These are phyloP conservation scores for Blastocystis sp. DNA, from an alignment of 352 stramenopile species.

Conservation along the genomic window DNA sequence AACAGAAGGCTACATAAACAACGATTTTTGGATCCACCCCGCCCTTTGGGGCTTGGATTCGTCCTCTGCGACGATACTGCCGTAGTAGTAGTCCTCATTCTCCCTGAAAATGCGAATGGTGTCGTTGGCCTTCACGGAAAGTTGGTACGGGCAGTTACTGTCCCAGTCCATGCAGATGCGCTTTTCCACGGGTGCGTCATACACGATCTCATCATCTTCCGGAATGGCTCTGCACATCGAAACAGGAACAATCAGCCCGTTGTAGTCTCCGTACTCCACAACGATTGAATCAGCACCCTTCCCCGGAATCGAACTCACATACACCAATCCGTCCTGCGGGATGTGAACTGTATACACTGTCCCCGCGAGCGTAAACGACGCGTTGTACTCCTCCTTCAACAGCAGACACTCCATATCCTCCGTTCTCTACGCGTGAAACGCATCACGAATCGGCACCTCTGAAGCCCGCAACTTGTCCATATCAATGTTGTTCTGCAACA, in stretches of 20 bases:
- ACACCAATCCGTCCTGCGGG: too few species aligned
- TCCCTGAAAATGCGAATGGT: neutral
- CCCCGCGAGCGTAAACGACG: neutral
- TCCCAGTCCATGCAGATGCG: conserved; percentile 13
- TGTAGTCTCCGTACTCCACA: conserved; percentile 22
- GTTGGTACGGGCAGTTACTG: conserved; percentile 54
- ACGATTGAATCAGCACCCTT: neutral
- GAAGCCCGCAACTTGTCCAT: neutral
- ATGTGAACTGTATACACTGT: neutral
- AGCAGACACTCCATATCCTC: neutral
- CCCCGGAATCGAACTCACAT: neutral
- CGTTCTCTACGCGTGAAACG: neutral
- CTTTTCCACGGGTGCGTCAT: neutral
- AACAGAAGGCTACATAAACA: conserved; percentile 10
- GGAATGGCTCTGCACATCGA: neutral
- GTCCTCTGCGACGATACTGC: neutral
- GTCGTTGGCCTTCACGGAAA: conserved; percentile 9
- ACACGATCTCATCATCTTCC: conserved; percentile 16
- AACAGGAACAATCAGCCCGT: neutral
- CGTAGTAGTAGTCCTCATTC: conserved; percentile 55
- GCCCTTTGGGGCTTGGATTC: neutral
- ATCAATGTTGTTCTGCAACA: neutral
- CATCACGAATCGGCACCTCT: neutral
- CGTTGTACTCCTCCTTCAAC: neutral
- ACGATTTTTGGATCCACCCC: conserved; percentile 49